Evolutionary conservation across 1,284 basidiomycete genomes (phyloP), one percentile per base, ranked within the genome.

Genomic region (Ustilago trichophora): DNA sequence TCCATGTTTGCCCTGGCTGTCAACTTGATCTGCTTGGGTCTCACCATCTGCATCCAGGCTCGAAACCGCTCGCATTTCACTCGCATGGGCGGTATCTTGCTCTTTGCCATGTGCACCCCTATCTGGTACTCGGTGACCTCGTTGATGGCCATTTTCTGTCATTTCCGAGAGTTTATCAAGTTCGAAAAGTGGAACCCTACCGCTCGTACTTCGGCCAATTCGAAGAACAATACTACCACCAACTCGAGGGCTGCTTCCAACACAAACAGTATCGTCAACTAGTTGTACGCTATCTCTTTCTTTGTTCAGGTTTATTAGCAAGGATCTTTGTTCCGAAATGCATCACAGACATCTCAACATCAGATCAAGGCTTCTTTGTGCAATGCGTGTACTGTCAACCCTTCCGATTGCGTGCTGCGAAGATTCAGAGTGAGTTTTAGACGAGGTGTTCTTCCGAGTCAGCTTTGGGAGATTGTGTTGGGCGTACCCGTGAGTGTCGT

Each of bases 91-190:
- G 72, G 69, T 18, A 68, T 76, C 41, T 16, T 64, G 15, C 25
- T 50, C 21, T 76, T 76, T 41, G 69, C 60, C 27, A n/a, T 56
- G 1, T 56, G 64, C 49, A 69, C 66, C 0, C 69, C 74, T 3
- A 57, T 73, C 21, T 76, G 72, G 62, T 74, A 69, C 53, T 65
- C 65, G 41, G 64, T 58, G 31, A 60, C 68, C 4, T 69, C 60
- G 36, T 36, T 66, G 48, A 71, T 68, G 57, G 54, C 62, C 29
- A 75, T 75, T 55, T 75, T 72, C 42, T 69, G 66, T 44, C 75
- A 77, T 50, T 75, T 73, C 51, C 46, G 75, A 8, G 66, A 75
- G 45, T 62, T 77, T 18, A 66, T 68, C 63, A 70, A 73, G 57
- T 77, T 67, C 56, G 65, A 68, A 34, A 75, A 75, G 42, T 70